Evolutionary conservation across 441 rosid species (phyloP).

Genomic region (Populus tomentosa): DNA sequence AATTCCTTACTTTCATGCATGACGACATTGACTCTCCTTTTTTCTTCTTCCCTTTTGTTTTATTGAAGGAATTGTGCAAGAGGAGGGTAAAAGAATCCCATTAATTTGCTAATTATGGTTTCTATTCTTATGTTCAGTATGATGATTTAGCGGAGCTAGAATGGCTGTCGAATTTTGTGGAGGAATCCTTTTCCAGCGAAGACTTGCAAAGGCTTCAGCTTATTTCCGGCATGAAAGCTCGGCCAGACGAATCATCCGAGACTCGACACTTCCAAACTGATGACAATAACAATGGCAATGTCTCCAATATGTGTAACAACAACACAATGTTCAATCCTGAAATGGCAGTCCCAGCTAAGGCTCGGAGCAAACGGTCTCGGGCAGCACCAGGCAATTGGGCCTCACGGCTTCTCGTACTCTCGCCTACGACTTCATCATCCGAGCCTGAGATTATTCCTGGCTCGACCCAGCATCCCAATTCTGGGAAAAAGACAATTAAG

Average conservation of each 20-base stretch:
- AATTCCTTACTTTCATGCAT: slow-evolving; percentile 12
- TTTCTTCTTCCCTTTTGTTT: not conserved
- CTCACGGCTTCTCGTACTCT: slow-evolving; percentile 61
- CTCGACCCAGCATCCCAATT: slow-evolving; percentile 13
- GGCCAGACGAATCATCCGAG: slow-evolving; percentile 50
- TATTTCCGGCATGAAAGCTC: slow-evolving; percentile 57
- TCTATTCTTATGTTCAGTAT: slow-evolving; percentile 33
- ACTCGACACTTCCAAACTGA: slow-evolving; percentile 28
- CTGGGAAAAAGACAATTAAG: slow-evolving; percentile 29
- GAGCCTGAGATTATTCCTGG: slow-evolving; percentile 25
- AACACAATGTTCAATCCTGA: slow-evolving; percentile 42
- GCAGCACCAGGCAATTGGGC: slow-evolving; percentile 79
- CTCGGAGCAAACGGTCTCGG: slow-evolving; percentile 89
- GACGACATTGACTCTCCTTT: not conserved
- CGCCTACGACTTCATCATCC: slow-evolving; percentile 33
- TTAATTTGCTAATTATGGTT: not conserved
- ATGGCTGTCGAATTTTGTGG: slow-evolving; percentile 93
- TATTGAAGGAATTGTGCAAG: not conserved
- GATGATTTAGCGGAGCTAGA: slow-evolving; percentile 92
- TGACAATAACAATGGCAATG: not conserved
- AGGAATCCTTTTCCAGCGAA: slow-evolving; percentile 90
- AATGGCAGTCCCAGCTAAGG: slow-evolving; percentile 72
- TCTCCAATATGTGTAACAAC: slow-evolving; percentile 9
- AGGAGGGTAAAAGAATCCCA: not conserved
- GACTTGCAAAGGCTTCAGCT: slow-evolving; percentile 82